phyloP scores from a whole-genome alignment of 352 stramenopile species.

The Thalassiosira hispida region DNA sequence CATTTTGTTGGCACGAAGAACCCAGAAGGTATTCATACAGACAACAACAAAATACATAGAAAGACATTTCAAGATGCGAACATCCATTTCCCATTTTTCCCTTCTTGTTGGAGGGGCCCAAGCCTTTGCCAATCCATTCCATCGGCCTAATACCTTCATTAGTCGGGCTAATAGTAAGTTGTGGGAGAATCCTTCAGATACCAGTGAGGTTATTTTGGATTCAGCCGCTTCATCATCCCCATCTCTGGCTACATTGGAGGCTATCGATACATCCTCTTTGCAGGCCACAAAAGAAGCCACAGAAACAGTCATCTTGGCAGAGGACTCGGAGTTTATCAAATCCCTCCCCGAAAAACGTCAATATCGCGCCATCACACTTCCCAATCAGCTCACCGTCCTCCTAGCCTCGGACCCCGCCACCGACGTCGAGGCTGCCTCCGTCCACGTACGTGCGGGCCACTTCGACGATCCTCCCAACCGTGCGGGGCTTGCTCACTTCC shows the following conservation, averaged over 20 bases:
- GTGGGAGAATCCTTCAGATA: conserved; percentile 9
- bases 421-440: conserved; percentile 71
- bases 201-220: not conserved
- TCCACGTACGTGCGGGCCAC: conserved; percentile 81
- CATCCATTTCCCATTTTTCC: conserved; percentile 17
- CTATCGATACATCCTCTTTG: not conserved
- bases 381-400: conserved; percentile 76
- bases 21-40: too few species aligned
- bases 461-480: conserved; percentile 77
- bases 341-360: conserved; percentile 66
- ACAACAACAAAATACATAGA: not conserved
- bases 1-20: too few species aligned
- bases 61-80: conserved; percentile 1
- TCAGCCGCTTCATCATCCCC: not conserved
- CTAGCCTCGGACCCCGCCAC: conserved; percentile 64
- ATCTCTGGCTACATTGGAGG: not conserved
- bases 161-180: not conserved
- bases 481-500: conserved; percentile 77
- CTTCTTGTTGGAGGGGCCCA: conserved; percentile 30
- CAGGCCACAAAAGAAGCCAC: not conserved
- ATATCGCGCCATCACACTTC: conserved; percentile 72
- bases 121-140: conserved; percentile 32
- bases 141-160: not conserved
- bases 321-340: conserved; percentile 71
- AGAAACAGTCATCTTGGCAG: conserved; percentile 51